Evolutionary conservation across 768 basidiomycete genomes (phyloP).

Genomic region (Psilocybe tampanensis): DNA sequence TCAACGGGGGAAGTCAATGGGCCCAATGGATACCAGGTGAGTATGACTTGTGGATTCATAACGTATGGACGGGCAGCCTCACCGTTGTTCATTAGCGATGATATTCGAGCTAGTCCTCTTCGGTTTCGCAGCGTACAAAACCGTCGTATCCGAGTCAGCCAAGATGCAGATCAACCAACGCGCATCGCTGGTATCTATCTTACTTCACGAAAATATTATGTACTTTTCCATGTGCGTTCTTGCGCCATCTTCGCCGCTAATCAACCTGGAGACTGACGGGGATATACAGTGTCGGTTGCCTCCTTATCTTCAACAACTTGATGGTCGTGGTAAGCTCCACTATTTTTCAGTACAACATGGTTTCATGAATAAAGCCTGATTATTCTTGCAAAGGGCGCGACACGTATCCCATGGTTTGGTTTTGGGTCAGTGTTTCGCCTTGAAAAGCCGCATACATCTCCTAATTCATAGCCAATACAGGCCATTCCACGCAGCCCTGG

Average conservation of each 20-base stretch:
- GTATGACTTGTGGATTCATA: constrained; percentile 4
- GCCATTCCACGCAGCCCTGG: constrained; percentile 50
- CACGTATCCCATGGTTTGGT: constrained; percentile 52
- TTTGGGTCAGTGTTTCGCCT: constrained; percentile 43
- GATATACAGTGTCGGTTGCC: constrained; percentile 32
- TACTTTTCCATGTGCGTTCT: constrained; percentile 44
- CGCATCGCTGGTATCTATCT: constrained; percentile 32
- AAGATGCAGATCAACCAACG: constrained; percentile 25
- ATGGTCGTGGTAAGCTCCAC: constrained; percentile 40
- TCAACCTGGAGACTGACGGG: not conserved
- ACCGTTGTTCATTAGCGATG: constrained; percentile 30
- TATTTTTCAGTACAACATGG: not conserved
- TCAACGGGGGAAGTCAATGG: constrained; percentile 46
- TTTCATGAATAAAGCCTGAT: not conserved
- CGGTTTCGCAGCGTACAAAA: constrained; percentile 40
- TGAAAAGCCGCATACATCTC: too few species aligned
- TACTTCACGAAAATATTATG: constrained; percentile 45
- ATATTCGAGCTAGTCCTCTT: constrained; percentile 45
- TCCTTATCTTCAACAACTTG: constrained; percentile 47
- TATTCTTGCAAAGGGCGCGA: constrained; percentile 32
- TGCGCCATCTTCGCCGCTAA: not conserved
- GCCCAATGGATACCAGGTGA: constrained; percentile 46
- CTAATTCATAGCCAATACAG: too few species aligned
- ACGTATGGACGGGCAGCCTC: too few species aligned
- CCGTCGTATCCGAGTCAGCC: constrained; percentile 24